Conservation (phyloP, 2,329 filamentous ascomycete genomes). For the Dactylonectria estremocensis region DNA sequence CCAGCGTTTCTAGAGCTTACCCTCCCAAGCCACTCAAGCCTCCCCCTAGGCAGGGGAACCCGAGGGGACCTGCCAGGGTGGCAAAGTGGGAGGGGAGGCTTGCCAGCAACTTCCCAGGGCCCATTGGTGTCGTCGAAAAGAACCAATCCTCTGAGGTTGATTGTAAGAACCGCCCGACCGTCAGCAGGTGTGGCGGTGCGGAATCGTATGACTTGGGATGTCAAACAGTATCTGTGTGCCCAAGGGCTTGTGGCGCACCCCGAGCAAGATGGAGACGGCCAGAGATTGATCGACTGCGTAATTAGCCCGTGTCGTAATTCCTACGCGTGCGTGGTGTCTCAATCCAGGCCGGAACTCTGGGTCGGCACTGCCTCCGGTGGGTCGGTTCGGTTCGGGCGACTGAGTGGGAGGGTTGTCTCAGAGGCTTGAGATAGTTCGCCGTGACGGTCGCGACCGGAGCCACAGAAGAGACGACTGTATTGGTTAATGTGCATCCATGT, state of each 20-base stretch:
- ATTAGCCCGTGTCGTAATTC: not conserved
- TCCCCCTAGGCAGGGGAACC: slow-evolving; percentile 36
- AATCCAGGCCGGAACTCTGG: slow-evolving; percentile 15
- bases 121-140: not conserved
- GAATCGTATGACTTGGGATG: slow-evolving; percentile 46
- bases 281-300: slow-evolving; percentile 1
- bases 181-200: slow-evolving; percentile 50
- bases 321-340: not conserved
- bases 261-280: not conserved
- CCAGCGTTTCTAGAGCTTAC: slow-evolving; percentile 2
- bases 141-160: slow-evolving; percentile 35
- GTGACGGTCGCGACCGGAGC: not conserved
- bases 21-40: no score
- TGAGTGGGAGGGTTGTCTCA: not conserved
- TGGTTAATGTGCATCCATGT: not conserved
- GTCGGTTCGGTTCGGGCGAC: slow-evolving; percentile 24
- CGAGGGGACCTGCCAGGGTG: slow-evolving; percentile 30
- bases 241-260: slow-evolving; percentile 26
- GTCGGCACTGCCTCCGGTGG: slow-evolving; percentile 15
- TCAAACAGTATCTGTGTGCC: not conserved
- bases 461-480: not conserved
- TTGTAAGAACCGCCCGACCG: slow-evolving; percentile 47
- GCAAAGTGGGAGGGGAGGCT: slow-evolving; percentile 19
- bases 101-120: slow-evolving; percentile 8
- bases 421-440: not conserved